Conservation (phyloP, 2,329 filamentous ascomycete species). For the Dactylellina sp. region DNA sequence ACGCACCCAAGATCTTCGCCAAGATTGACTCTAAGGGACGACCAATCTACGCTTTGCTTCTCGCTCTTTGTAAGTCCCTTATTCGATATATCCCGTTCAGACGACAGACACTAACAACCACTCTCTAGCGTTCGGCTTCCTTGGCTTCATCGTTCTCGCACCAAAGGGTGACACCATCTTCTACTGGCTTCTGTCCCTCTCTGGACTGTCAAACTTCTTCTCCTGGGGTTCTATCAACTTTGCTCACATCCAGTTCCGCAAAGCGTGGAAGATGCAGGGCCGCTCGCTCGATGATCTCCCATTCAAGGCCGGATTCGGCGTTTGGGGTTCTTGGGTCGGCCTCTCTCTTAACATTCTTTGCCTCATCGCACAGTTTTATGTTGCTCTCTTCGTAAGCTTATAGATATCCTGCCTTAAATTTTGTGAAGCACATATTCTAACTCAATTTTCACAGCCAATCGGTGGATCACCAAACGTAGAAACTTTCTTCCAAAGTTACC, state of each 20-base stretch:
- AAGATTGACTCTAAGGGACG: slow-evolving; percentile 67
- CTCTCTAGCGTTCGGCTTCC: slow-evolving; percentile 45
- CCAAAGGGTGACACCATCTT: slow-evolving; percentile 69
- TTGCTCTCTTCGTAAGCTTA: slow-evolving; percentile 55
- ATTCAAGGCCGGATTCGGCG: slow-evolving; percentile 72
- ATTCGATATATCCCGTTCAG: slow-evolving; percentile 63
- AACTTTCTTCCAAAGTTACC: slow-evolving; percentile 70
- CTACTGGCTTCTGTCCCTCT: slow-evolving; percentile 74
- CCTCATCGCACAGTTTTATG: slow-evolving; percentile 68
- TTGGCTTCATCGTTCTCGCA: slow-evolving; percentile 54
- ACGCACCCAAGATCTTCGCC: slow-evolving; percentile 65
- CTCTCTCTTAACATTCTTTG: slow-evolving; percentile 70
- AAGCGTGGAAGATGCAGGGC: slow-evolving; percentile 71
- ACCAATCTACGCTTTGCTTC: slow-evolving; percentile 62
- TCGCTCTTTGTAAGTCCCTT: slow-evolving; percentile 67
- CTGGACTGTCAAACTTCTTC: slow-evolving; percentile 73
- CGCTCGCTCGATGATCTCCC: slow-evolving; percentile 74
- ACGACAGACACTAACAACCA: neutral
- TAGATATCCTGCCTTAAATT: neutral
- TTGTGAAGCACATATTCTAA: slow-evolving; percentile 12
- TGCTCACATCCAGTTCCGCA: slow-evolving; percentile 76
- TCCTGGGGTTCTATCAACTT: slow-evolving; percentile 75
- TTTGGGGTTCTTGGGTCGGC: slow-evolving; percentile 74
- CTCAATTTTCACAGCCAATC: slow-evolving; percentile 38
- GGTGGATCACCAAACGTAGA: slow-evolving; percentile 62